Conservation (phyloP, 495 filamentous ascomycete genomes). For the Talaromyces trachyspermus region DNA sequence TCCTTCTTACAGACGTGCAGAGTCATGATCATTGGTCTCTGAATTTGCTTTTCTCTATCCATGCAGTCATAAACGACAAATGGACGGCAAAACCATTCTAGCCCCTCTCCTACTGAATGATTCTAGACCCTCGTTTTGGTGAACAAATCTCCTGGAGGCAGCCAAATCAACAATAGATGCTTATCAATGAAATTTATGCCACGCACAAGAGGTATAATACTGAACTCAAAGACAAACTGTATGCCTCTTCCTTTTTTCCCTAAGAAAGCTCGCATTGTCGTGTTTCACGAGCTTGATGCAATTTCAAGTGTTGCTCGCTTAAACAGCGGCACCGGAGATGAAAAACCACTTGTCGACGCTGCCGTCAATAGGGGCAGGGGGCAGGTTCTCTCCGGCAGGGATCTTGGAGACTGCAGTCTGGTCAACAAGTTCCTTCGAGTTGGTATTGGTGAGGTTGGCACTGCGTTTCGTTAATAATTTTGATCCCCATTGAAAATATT, state of each 20-base stretch:
- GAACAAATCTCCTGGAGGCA: too few species aligned
- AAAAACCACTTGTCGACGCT: conserved; percentile 99
- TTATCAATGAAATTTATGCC: background rate
- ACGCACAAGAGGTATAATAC: background rate
- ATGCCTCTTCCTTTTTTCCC: too few species aligned
- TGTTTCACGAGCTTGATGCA: background rate
- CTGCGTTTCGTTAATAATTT: conserved; percentile 38
- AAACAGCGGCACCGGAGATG: conserved; percentile 94
- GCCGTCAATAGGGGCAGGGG: conserved; percentile 83
- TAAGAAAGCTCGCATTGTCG: too few species aligned
- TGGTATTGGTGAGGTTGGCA: conserved; percentile 66
- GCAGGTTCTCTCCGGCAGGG: conserved; percentile 62
- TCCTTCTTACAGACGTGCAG: background rate
- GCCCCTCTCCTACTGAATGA: too few species aligned
- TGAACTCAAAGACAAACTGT: background rate
- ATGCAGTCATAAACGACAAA: background rate
- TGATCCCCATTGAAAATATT: too few species aligned
- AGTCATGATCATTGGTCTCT: background rate
- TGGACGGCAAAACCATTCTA: too few species aligned
- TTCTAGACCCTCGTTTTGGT: too few species aligned
- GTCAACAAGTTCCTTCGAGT: conserved; percentile 61
- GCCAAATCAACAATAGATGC: too few species aligned
- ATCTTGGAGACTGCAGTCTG: conserved; percentile 60
- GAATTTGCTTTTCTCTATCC: background rate
- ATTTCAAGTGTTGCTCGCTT: conserved; percentile 17